phyloP scores from a whole-genome alignment of 208 protist genomes.

The Trypanosoma caninum region DNA sequence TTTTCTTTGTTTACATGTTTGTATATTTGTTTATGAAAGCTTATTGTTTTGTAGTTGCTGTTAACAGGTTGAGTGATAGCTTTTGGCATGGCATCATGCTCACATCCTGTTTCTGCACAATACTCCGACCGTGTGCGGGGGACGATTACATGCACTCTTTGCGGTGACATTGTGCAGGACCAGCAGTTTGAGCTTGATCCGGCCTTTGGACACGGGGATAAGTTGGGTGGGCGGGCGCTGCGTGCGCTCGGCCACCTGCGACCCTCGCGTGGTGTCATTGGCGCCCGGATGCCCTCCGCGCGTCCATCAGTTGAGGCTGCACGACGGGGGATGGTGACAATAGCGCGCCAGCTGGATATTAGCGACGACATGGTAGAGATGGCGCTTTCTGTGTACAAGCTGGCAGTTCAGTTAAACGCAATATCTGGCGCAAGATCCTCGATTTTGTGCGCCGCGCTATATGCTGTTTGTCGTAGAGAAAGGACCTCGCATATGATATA shows the following conservation, averaged over 20 bases:
- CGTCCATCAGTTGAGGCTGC: slow-evolving; percentile 77
- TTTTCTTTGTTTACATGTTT: not conserved
- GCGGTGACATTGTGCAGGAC: slow-evolving; percentile 66
- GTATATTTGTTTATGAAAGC: not conserved
- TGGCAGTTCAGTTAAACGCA: slow-evolving; percentile 62
- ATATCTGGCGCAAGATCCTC: slow-evolving; percentile 64
- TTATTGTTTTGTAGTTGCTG: too few species aligned
- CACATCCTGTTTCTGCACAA: slow-evolving; percentile 69
- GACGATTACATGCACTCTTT: slow-evolving; percentile 75
- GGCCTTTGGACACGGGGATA: slow-evolving; percentile 47
- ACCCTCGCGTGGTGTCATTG: slow-evolving; percentile 30
- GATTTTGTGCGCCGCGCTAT: slow-evolving; percentile 84
- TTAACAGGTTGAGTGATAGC: too few species aligned
- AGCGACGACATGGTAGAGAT: slow-evolving; percentile 73
- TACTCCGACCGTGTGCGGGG: slow-evolving; percentile 56
- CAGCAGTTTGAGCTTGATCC: slow-evolving; percentile 82
- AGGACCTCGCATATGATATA: slow-evolving; percentile 87
- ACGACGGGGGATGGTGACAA: slow-evolving; percentile 71
- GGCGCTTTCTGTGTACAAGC: slow-evolving; percentile 79
- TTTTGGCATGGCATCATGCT: slow-evolving; percentile 47
- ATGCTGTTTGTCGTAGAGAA: slow-evolving; percentile 79
- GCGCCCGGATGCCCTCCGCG: slow-evolving; percentile 14
- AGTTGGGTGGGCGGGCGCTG: slow-evolving; percentile 8
- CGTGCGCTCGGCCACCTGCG: slow-evolving; percentile 39
- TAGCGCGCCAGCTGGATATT: slow-evolving; percentile 74